A percentile compares a stretch with the other conserved stretches of the same genome.
phyloP scores from a whole-genome alignment of 768 basidiomycete species.

The Peribolospora kevripleyi region DNA sequence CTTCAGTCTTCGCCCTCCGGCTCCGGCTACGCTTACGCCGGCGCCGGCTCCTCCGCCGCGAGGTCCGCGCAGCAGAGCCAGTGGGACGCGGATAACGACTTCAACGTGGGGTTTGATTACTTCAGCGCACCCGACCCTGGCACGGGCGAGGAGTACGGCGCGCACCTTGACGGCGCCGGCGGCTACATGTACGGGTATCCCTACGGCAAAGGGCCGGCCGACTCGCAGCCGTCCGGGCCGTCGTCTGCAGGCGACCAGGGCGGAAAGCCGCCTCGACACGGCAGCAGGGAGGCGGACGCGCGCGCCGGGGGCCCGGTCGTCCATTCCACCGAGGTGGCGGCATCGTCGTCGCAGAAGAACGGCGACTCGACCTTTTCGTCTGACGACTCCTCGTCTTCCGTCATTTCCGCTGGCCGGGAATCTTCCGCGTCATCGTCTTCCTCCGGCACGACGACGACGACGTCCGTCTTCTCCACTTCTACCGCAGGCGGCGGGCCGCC shows the following conservation, averaged over 20 bases:
- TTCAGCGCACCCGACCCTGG: conserved; percentile 36
- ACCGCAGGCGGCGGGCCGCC: too few species aligned
- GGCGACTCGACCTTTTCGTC: conserved; percentile 8
- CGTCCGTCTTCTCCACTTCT: neutral
- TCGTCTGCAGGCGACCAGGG: conserved; percentile 3
- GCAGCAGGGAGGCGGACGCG: conserved; percentile 5
- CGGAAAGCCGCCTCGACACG: neutral
- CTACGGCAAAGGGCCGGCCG: neutral
- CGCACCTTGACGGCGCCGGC: conserved; percentile 7
- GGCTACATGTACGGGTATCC: conserved; percentile 8
- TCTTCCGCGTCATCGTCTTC: neutral
- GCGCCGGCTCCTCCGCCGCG: conserved; percentile 11
- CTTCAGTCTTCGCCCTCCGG: conserved; percentile 10
- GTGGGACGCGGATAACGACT: conserved; percentile 22
- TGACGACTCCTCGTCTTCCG: conserved; percentile 3
- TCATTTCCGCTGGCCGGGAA: neutral
- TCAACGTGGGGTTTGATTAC: conserved; percentile 32
- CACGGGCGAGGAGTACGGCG: conserved; percentile 11
- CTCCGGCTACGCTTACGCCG: conserved; percentile 17
- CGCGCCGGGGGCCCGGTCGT: conserved; percentile 4
- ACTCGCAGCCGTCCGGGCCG: conserved; percentile 5
- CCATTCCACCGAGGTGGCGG: conserved; percentile 6
- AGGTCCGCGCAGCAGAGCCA: conserved; percentile 17
- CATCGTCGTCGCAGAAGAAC: conserved; percentile 2
- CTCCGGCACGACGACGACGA: neutral